Conservation (phyloP, 495 filamentous ascomycete genomes). For the Xanthoparmelia taractica region DNA sequence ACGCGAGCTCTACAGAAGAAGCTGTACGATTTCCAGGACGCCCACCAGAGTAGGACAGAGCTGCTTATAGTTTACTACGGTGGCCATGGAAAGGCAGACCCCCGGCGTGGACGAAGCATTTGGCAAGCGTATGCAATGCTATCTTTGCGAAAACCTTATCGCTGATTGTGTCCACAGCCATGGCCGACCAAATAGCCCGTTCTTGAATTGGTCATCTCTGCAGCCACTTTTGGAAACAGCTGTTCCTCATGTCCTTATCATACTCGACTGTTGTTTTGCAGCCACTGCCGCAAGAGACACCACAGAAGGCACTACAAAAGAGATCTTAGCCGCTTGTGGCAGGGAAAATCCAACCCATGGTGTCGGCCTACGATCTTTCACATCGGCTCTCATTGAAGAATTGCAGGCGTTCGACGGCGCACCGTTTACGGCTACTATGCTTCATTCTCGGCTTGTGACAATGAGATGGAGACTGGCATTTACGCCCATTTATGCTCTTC, state of each 20-base stretch:
- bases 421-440: constrained; percentile 19
- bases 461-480: constrained; percentile 7
- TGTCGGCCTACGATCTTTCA: constrained; percentile 12
- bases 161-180: constrained; percentile 2
- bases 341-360: constrained; percentile 12
- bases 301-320: constrained; percentile 17
- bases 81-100: constrained; percentile 15
- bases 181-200: background rate
- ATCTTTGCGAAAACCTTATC: background rate
- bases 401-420: constrained; percentile 6
- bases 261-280: constrained; percentile 22
- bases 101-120: constrained; percentile 13
- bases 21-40: constrained; percentile 11
- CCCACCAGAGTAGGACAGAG: constrained; percentile 12
- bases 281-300: constrained; percentile 20
- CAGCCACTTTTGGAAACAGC: constrained; percentile 16
- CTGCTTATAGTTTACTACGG: constrained; percentile 22
- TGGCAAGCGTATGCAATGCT: constrained; percentile 12
- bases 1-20: constrained; percentile 16
- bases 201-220: constrained; percentile 13
- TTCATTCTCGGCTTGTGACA: constrained; percentile 18
- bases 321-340: constrained; percentile 15
- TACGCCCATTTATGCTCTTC: constrained; percentile 15
- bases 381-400: constrained; percentile 16
- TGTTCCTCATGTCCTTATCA: constrained; percentile 18